These are phyloP conservation scores for Phytophthora brassicae DNA, from an alignment of 352 stramenopile genomes.

Conservation along the genomic window DNA sequence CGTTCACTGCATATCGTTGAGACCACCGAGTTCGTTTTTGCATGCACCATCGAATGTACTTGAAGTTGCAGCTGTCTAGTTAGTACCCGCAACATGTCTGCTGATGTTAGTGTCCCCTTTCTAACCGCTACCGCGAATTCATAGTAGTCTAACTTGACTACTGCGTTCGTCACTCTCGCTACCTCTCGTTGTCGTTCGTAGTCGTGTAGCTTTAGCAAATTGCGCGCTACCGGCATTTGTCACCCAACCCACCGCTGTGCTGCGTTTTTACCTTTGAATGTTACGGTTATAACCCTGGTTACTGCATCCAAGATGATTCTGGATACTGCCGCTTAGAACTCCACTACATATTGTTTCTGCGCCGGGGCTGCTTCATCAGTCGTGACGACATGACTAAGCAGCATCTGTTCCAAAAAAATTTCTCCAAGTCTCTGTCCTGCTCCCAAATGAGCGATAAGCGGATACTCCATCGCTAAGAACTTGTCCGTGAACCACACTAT, in stretches of 20 bases:
- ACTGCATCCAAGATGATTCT: not conserved
- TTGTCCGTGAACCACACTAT: constrained; percentile 2
- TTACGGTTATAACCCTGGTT: not conserved
- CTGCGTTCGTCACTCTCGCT: not conserved
- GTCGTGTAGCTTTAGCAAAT: not conserved
- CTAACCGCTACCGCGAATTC: not conserved
- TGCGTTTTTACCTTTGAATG: not conserved
- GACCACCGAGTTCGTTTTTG: too few relatives aligned
- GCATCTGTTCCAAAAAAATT: not conserved
- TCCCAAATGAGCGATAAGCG: constrained; percentile 8
- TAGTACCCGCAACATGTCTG: not conserved
- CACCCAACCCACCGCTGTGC: not conserved
- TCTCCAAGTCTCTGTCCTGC: not conserved
- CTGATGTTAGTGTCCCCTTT: not conserved
- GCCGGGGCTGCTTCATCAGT: not conserved
- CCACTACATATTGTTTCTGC: not conserved
- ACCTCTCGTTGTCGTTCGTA: not conserved
- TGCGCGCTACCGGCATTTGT: not conserved
- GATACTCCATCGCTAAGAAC: constrained; percentile 8
- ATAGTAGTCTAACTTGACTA: not conserved
- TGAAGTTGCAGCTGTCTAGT: too few relatives aligned
- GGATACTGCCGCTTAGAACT: not conserved
- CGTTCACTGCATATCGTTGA: too few relatives aligned
- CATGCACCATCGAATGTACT: too few relatives aligned
- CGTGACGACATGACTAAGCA: not conserved